A percentile compares a stretch with the other conserved stretches of the same genome.
Evolutionary conservation across 75 land plant genomes (phyloP).

Genomic region (Cupressus sempervirens): DNA sequence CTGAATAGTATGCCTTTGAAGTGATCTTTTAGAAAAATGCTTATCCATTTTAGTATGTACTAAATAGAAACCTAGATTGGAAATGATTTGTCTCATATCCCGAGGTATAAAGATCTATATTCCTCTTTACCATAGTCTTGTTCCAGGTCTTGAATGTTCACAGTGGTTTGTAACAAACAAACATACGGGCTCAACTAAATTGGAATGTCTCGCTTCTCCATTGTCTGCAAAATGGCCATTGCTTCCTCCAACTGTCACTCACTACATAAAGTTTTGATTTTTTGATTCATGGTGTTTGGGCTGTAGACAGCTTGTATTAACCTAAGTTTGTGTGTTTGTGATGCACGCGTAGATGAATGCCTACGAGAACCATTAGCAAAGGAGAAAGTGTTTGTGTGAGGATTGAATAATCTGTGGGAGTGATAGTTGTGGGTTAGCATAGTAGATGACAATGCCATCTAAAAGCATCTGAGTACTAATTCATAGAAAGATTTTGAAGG

Average conservation of each 20-base stretch:
- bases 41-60: too few species aligned
- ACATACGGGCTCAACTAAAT: not conserved
- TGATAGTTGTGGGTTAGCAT: not conserved
- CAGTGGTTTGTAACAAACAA: not conserved
- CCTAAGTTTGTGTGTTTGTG: not conserved
- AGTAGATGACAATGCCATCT: not conserved
- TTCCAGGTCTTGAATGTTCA: not conserved
- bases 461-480: not conserved
- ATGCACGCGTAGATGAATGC: not conserved
- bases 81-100: too few species aligned
- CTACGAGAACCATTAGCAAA: not conserved
- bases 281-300: conserved; percentile 1
- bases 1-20: too few species aligned
- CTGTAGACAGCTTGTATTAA: not conserved
- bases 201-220: not conserved
- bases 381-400: not conserved
- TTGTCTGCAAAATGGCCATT: not conserved
- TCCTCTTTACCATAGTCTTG: too few species aligned
- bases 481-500: not conserved
- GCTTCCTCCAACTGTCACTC: not conserved
- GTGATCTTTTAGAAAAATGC: too few species aligned
- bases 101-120: too few species aligned
- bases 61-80: too few species aligned
- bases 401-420: not conserved
- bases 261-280: not conserved